Evolutionary conservation across 768 basidiomycete genomes (phyloP).

Genomic region (Tylopilus vinaceipallidus): DNA sequence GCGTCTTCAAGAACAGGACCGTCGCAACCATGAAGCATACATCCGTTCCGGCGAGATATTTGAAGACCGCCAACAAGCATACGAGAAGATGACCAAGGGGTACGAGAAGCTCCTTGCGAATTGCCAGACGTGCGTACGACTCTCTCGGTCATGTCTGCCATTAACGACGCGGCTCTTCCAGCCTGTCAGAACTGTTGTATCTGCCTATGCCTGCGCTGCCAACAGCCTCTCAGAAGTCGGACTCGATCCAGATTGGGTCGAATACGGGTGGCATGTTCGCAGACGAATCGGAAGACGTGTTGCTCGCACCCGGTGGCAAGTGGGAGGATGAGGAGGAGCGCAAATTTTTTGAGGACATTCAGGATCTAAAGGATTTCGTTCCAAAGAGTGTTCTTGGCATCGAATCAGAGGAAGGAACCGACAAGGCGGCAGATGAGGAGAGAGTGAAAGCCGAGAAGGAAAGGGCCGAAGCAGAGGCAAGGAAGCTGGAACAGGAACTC

Average conservation of each 20-base stretch:
- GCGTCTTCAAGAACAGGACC: conserved; percentile 96
- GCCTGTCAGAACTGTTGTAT: conserved; percentile 89
- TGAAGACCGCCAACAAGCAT: conserved; percentile 97
- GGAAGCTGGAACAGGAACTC: conserved; percentile 76
- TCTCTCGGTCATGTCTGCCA: not conserved
- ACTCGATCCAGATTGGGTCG: conserved; percentile 77
- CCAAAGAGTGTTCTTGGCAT: conserved; percentile 86
- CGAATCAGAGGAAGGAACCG: conserved; percentile 36
- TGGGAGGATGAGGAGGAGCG: conserved; percentile 99
- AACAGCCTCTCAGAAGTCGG: conserved; percentile 73
- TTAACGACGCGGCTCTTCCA: conserved; percentile 33
- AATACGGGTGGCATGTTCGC: conserved; percentile 39
- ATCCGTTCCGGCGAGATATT: conserved; percentile 99
- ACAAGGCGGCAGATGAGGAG: conserved; percentile 43
- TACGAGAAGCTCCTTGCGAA: conserved; percentile 90
- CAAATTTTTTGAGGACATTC: conserved; percentile 88
- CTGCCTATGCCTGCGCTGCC: conserved; percentile 82
- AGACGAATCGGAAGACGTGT: conserved; percentile 57
- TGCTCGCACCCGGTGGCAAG: conserved; percentile 63
- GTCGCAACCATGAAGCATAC: conserved; percentile 96
- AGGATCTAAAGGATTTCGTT: conserved; percentile 89
- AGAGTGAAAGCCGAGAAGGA: conserved; percentile 54
- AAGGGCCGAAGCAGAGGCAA: conserved; percentile 60
- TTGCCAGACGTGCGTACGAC: conserved; percentile 74
- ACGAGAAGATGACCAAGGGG: conserved; percentile 96